These are phyloP conservation scores for Blastobotrys americana DNA, from an alignment of 805 yeast species.

Conservation along the genomic window DNA sequence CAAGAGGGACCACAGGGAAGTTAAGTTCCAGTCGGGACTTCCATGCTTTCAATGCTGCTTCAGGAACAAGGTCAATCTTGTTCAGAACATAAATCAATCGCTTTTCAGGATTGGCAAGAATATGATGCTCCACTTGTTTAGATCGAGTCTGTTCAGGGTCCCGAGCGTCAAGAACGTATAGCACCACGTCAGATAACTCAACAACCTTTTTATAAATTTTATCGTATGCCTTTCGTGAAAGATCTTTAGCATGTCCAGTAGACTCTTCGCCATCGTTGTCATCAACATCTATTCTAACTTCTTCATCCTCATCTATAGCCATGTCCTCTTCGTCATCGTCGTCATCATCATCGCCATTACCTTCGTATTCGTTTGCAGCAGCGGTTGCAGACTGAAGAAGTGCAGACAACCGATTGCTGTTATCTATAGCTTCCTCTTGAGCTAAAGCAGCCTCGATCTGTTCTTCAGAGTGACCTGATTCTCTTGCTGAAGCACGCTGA, in stretches of 20 bases:
- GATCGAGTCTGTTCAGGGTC: constrained; percentile 96
- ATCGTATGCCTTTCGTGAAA: constrained; percentile 70
- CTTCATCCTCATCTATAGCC: constrained; percentile 36
- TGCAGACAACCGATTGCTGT: constrained; percentile 63
- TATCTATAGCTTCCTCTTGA: constrained; percentile 29
- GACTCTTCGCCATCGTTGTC: constrained; percentile 36
- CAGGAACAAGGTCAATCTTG: constrained; percentile 90
- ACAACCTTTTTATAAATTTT: constrained; percentile 90
- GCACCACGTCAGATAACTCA: constrained; percentile 82
- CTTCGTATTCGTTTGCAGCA: constrained; percentile 72
- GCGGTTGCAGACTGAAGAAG: constrained; percentile 81
- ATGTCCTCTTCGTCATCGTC: constrained; percentile 39
- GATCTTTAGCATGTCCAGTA: constrained; percentile 36
- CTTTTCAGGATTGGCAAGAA: constrained; percentile 70
- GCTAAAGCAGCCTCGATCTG: constrained; percentile 34
- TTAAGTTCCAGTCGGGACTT: constrained; percentile 64
- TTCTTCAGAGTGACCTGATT: constrained; percentile 33
- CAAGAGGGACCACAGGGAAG: constrained; percentile 90
- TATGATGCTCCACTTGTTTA: constrained; percentile 82
- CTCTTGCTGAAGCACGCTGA: constrained; percentile 28
- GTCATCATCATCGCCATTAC: constrained; percentile 29
- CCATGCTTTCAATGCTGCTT: constrained; percentile 79
- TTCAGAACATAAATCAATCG: constrained; percentile 79
- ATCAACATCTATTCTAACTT: constrained; percentile 43
- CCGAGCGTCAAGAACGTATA: constrained; percentile 94